phyloP scores from a whole-genome alignment of 2,329 filamentous ascomycete genomes.

The Chlorencoelia australis region DNA sequence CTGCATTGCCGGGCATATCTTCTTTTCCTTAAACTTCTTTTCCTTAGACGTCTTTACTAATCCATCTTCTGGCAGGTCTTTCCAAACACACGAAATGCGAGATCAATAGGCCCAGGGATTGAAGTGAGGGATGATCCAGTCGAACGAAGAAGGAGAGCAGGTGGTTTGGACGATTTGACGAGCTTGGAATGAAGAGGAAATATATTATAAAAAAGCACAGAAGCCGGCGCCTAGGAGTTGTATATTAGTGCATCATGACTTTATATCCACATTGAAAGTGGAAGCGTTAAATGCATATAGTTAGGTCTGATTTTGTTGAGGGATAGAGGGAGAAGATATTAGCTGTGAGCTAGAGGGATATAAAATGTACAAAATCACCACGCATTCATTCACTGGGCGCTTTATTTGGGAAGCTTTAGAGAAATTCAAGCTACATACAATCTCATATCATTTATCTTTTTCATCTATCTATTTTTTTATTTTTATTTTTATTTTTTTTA shows the following conservation, averaged over 20 bases:
- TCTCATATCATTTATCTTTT: no score
- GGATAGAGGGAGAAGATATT: no score
- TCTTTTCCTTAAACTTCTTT: neutral
- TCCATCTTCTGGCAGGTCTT: constrained; percentile 28
- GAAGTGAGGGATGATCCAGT: constrained; percentile 63
- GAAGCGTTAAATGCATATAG: constrained; percentile 1
- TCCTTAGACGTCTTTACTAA: neutral
- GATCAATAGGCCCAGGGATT: constrained; percentile 69
- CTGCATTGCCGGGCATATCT: no score
- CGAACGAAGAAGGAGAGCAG: constrained; percentile 31
- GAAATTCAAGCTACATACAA: no score
- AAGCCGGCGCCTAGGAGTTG: constrained; percentile 19
- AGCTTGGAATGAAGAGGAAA: constrained; percentile 27
- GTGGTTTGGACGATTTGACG: constrained; percentile 56
- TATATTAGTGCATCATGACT: constrained; percentile 6
- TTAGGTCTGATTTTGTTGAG: no score
- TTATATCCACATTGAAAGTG: neutral
- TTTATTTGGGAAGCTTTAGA: no score
- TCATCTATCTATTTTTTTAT: no score
- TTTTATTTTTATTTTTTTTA: no score
- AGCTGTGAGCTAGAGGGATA: no score
- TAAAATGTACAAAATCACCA: no score
- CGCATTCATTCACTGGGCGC: no score
- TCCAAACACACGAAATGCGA: constrained; percentile 23
- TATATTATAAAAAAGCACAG: neutral